These are phyloP conservation scores for Phaffia rhodozyma DNA, from an alignment of 1,284 basidiomycete species.

Conservation along the genomic window DNA sequence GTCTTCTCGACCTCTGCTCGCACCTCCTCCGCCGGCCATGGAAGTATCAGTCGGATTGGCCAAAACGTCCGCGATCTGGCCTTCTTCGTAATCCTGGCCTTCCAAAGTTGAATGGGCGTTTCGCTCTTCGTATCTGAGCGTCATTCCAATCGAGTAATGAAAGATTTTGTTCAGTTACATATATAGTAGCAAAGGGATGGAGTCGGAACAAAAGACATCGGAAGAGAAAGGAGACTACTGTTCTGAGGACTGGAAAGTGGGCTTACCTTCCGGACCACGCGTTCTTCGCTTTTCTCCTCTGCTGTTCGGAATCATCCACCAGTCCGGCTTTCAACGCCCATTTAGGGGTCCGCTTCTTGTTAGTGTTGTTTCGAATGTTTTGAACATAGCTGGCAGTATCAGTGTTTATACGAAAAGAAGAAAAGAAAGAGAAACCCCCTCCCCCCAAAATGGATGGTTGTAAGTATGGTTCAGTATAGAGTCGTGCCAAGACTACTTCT, in stretches of 20 bases:
- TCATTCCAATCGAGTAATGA: too few relatives aligned
- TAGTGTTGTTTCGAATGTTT: conserved; percentile 91
- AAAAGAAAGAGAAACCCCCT: conserved; percentile 12
- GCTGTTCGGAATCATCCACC: conserved; percentile 60
- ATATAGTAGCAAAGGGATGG: too few relatives aligned
- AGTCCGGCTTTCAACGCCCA: conserved; percentile 81
- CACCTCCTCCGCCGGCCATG: neutral
- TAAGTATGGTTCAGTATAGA: too few relatives aligned
- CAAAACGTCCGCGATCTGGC: conserved; percentile 44
- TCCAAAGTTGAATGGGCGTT: conserved; percentile 59
- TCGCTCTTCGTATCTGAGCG: conserved; percentile 56
- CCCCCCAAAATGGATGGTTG: neutral
- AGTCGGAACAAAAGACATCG: neutral
- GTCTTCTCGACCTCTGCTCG: conserved; percentile 24
- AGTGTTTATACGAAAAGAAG: neutral
- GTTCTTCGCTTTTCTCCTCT: conserved; percentile 61
- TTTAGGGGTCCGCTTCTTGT: conserved; percentile 75
- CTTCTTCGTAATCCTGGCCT: conserved; percentile 61
- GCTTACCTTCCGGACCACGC: conserved; percentile 61
- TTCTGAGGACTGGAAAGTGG: neutral
- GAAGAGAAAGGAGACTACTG: neutral
- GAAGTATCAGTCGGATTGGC: conserved; percentile 22
- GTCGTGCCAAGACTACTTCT: neutral
- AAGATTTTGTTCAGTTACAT: too few relatives aligned
- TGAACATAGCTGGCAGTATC: conserved; percentile 52